Conservation (phyloP, 1,139 yeast genomes). For the Candida labiduridarum region DNA sequence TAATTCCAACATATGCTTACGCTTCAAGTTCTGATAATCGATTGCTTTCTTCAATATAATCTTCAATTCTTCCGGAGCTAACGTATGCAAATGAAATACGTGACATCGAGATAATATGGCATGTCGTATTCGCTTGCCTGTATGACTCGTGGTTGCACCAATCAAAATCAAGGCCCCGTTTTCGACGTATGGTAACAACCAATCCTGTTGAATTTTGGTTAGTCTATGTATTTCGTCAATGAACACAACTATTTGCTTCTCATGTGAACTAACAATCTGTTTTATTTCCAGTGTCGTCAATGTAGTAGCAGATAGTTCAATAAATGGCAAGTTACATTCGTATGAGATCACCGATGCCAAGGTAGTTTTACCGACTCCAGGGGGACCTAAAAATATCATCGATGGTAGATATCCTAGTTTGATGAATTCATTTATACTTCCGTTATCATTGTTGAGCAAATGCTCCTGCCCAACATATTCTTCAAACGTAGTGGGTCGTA, state of each 20-base stretch:
- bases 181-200: slow-evolving; percentile 42
- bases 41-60: slow-evolving; percentile 30
- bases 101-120: slow-evolving; percentile 49
- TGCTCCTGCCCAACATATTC: slow-evolving; percentile 45
- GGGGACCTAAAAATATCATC: slow-evolving; percentile 48
- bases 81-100: slow-evolving; percentile 28
- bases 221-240: slow-evolving; percentile 50
- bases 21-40: slow-evolving; percentile 30
- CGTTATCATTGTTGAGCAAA: slow-evolving; percentile 28
- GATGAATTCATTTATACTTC: slow-evolving; percentile 35
- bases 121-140: slow-evolving; percentile 32
- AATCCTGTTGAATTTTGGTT: slow-evolving; percentile 44
- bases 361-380: slow-evolving; percentile 51
- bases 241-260: slow-evolving; percentile 34
- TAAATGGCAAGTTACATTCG: slow-evolving; percentile 36
- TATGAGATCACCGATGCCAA: slow-evolving; percentile 41
- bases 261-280: slow-evolving; percentile 26
- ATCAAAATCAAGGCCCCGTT: slow-evolving; percentile 43
- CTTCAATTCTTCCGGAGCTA: slow-evolving; percentile 22
- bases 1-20: slow-evolving; percentile 14
- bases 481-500: slow-evolving; percentile 26
- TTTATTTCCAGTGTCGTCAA: slow-evolving; percentile 33
- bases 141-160: slow-evolving; percentile 47
- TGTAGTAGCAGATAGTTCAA: slow-evolving; percentile 46
- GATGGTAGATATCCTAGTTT: slow-evolving; percentile 45